These are phyloP conservation scores for Hysterangium stoloniferum DNA, from an alignment of 768 basidiomycete species.

Conservation along the genomic window DNA sequence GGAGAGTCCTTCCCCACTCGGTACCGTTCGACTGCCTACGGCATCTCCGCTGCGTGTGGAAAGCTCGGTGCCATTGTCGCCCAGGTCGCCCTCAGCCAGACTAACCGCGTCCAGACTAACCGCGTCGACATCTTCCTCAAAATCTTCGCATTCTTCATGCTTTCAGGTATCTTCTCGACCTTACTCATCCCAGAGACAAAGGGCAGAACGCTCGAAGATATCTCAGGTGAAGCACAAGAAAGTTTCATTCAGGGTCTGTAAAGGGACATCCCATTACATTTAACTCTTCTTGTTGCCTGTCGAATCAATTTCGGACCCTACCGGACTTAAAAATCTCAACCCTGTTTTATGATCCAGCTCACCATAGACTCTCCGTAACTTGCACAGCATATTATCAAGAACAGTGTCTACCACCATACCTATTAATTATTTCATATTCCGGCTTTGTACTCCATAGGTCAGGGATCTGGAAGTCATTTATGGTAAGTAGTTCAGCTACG, in stretches of 20 bases:
- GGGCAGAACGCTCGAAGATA: slow-evolving; percentile 26
- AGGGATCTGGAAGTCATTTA: too few species aligned
- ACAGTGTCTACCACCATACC: too few species aligned
- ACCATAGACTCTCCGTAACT: too few species aligned
- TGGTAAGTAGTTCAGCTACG: too few species aligned
- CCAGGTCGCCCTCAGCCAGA: slow-evolving; percentile 26
- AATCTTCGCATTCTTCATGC: slow-evolving; percentile 41
- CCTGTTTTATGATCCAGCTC: too few species aligned
- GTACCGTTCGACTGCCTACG: slow-evolving; percentile 37
- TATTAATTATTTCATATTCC: too few species aligned
- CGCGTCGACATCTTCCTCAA: slow-evolving; percentile 22
- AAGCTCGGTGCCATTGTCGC: slow-evolving; percentile 38
- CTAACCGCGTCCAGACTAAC: background rate
- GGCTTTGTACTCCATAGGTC: too few species aligned
- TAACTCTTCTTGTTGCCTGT: too few species aligned
- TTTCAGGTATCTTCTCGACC: slow-evolving; percentile 35
- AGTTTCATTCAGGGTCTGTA: slow-evolving; percentile 26
- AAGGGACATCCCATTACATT: too few species aligned
- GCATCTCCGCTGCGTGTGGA: slow-evolving; percentile 37
- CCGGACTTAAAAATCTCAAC: too few species aligned
- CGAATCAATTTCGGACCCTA: too few species aligned
- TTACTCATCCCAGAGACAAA: slow-evolving; percentile 38
- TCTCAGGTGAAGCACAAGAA: slow-evolving; percentile 30
- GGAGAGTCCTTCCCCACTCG: slow-evolving; percentile 40
- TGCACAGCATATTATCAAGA: too few species aligned